Base-by-base conservation (phyloP, 306 rosid genomes). In the Prunus salicina region DNA sequence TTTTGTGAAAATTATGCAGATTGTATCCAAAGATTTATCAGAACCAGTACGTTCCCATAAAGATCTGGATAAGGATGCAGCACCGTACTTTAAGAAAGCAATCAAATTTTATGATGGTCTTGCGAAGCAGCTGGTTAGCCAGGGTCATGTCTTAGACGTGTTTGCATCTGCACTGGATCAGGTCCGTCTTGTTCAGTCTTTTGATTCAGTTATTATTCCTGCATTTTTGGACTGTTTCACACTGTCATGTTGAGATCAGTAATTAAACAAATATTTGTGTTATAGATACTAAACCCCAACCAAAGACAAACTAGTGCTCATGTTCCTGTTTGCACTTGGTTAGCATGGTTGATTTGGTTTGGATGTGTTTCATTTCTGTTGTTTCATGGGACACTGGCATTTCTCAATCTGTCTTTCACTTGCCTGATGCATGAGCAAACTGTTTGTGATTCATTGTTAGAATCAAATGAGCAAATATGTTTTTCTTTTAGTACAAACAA, bases 151-250 rank as follows among this genome's bases (percentile, higher is more conserved):
- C 80, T 82, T 95, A 61, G 99, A 95, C 79, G 67, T 95, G 50
- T 95, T 95, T 82, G 99, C 99, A 68, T 90, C 99, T 57, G 99
- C 99, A 25, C 99, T 95, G 75, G 99, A 95, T 89, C 99, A 95
- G 97, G 99, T 95, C 25, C 30, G 83, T 83, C 63, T 79, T 62
- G 67, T 38, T 70, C 63, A n/a, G 41, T 24, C 16, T 79, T 64
- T 64, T 76, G 63, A 43, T 79, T 78, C 77, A 74, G 71, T 82
- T 66, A 25, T 49, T 22, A 72, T 66, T 61, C 20, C 75, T 34
- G 32, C 43, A 46, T 51, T 78, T 38, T 72, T 67, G 60, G 38
- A 49, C 3, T 55, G 19, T 60, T 55, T 22, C 9, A 22, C 53
- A 5, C 4, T 13, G 34, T 52, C 14, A 22, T 64, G 8, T 34